These are phyloP conservation scores for Comarum palustre DNA, from an alignment of 306 rosid species.

Conservation along the genomic window DNA sequence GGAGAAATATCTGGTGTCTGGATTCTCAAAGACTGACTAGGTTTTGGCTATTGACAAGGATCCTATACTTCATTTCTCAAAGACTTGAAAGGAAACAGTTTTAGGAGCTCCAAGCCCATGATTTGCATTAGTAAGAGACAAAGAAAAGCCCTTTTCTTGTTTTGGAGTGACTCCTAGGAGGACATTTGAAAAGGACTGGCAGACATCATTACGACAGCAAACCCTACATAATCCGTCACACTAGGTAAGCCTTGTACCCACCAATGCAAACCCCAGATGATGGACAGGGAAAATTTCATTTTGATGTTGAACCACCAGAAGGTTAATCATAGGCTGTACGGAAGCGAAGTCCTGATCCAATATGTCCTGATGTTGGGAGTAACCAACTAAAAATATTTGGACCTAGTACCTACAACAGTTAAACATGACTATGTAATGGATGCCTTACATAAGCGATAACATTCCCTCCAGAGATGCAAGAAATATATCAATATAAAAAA, in stretches of 20 bases:
- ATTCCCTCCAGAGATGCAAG: background rate
- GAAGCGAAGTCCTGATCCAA: conserved; percentile 76
- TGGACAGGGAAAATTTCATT: conserved; percentile 33
- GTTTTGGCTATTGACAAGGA: conserved; percentile 26
- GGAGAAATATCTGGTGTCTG: background rate
- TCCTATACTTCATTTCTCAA: conserved; percentile 22
- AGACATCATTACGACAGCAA: conserved; percentile 29
- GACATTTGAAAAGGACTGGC: conserved; percentile 20
- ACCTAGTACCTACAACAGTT: conserved; percentile 69
- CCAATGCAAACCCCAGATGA: conserved; percentile 24
- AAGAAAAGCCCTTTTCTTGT: conserved; percentile 1
- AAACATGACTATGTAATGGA: conserved; percentile 24
- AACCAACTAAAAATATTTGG: conserved; percentile 71
- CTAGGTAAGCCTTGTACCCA: conserved; percentile 15
- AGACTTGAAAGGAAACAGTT: conserved; percentile 20
- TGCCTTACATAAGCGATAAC: background rate
- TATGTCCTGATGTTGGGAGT: conserved; percentile 65
- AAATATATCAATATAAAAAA: background rate
- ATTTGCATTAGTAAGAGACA: conserved; percentile 23
- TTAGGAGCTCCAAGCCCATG: conserved; percentile 24
- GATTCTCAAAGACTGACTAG: conserved; percentile 10
- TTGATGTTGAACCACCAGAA: conserved; percentile 38
- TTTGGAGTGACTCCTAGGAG: conserved; percentile 15
- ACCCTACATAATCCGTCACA: conserved; percentile 20
- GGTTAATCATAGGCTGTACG: conserved; percentile 48